phyloP scores from a whole-genome alignment of 768 basidiomycete species.

The Rhizopogon vesiculosus region DNA sequence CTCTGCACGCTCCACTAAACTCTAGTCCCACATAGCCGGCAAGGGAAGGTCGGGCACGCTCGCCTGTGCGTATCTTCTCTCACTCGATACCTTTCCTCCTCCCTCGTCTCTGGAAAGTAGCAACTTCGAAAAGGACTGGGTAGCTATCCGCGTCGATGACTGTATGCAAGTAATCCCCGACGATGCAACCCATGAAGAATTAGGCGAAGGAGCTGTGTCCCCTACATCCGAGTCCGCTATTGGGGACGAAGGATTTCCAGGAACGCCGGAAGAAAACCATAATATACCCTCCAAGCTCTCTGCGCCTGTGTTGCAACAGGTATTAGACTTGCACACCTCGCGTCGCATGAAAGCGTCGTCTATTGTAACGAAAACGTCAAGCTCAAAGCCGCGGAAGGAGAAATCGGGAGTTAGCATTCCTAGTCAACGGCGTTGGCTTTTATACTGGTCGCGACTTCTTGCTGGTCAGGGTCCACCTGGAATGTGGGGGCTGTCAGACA shows the following conservation, averaged over 20 bases:
- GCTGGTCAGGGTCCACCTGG: conserved; percentile 48
- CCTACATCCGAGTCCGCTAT: conserved; percentile 5
- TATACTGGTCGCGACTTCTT: conserved; percentile 72
- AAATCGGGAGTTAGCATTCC: conserved; percentile 75
- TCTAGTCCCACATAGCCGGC: conserved; percentile 43
- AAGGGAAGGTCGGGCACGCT: conserved; percentile 86
- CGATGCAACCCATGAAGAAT: conserved; percentile 23
- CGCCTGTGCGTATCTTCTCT: conserved; percentile 77
- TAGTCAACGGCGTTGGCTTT: conserved; percentile 73
- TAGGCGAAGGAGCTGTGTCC: conserved; percentile 12
- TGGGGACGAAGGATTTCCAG: conserved; percentile 15
- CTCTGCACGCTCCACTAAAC: conserved; percentile 1
- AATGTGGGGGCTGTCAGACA: conserved; percentile 34
- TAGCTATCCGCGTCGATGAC: conserved; percentile 41
- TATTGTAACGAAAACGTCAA: conserved; percentile 8
- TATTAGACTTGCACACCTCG: conserved; percentile 66
- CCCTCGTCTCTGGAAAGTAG: conserved; percentile 46
- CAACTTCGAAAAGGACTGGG: conserved; percentile 43
- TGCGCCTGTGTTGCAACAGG: conserved; percentile 40
- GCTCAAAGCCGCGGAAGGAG: conserved; percentile 16
- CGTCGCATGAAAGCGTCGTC: conserved; percentile 54
- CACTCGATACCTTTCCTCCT: conserved; percentile 43
- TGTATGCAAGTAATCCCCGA: conserved; percentile 45
- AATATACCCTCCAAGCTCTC: conserved; percentile 11
- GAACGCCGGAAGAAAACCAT: background rate